Conservation (phyloP, 2,329 filamentous ascomycete genomes). For the Huntiella decipiens region DNA sequence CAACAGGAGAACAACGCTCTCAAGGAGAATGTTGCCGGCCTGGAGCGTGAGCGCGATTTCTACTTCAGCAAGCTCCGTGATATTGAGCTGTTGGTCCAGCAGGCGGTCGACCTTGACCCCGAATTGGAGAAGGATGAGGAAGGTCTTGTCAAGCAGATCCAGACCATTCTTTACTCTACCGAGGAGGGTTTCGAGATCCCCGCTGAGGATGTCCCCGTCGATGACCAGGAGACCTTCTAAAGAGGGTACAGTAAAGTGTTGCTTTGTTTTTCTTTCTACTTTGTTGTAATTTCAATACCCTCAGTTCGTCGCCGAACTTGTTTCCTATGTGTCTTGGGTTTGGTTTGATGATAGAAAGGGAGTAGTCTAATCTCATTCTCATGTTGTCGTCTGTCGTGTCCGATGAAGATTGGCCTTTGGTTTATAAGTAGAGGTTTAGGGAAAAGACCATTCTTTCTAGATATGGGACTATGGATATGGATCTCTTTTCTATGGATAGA, state of each 20-base stretch:
- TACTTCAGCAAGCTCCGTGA: constrained; percentile 98
- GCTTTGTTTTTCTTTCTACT: neutral
- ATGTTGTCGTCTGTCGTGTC: too few species aligned
- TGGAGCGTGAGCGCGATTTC: constrained; percentile 94
- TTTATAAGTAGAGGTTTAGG: too few species aligned
- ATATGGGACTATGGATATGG: too few species aligned
- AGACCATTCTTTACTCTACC: constrained; percentile 91
- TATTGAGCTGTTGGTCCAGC: constrained; percentile 87
- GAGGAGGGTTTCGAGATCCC: constrained; percentile 88
- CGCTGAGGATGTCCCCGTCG: constrained; percentile 49
- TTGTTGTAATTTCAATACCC: constrained; percentile 2
- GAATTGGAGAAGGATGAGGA: constrained; percentile 89
- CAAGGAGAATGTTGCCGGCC: constrained; percentile 84
- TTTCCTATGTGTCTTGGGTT: neutral
- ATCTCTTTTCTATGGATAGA: too few species aligned
- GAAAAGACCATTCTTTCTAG: too few species aligned
- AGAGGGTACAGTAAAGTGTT: neutral
- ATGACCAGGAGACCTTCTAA: constrained; percentile 68
- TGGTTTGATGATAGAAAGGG: neutral
- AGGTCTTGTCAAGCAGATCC: constrained; percentile 84
- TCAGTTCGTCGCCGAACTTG: neutral
- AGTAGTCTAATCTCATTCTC: too few species aligned
- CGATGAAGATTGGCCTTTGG: too few species aligned
- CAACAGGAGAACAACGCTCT: constrained; percentile 71
- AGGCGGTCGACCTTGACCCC: constrained; percentile 78